A percentile compares a stretch with the other conserved stretches of the same genome.
phyloP scores from a whole-genome alignment of 768 basidiomycete genomes.

The Neoboletus subvelutipes region DNA sequence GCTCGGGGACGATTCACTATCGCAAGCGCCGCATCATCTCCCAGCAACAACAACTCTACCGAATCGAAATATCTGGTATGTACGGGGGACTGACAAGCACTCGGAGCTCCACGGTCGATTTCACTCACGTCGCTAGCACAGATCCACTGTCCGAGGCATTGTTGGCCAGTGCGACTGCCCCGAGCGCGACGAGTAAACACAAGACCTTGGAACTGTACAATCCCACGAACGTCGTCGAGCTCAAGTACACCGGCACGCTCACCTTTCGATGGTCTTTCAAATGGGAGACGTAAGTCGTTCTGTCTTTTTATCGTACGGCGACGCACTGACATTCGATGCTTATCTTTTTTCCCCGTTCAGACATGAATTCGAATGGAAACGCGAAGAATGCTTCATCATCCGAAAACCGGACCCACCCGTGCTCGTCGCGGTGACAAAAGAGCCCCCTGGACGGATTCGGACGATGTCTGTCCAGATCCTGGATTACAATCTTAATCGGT shows the following conservation, averaged over 20 bases:
- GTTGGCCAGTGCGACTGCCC: slow-evolving; percentile 66
- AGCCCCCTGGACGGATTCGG: slow-evolving; percentile 63
- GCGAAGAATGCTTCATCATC: slow-evolving; percentile 79
- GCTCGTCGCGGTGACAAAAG: slow-evolving; percentile 78
- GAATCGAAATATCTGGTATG: slow-evolving; percentile 67
- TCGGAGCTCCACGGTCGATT: neutral
- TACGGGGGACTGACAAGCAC: slow-evolving; percentile 16
- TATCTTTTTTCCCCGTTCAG: slow-evolving; percentile 35
- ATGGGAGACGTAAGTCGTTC: slow-evolving; percentile 72
- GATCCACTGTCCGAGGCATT: slow-evolving; percentile 73
- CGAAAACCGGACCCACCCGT: slow-evolving; percentile 88
- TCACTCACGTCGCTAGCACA: slow-evolving; percentile 27
- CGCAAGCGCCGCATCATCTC: slow-evolving; percentile 62
- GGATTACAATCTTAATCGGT: slow-evolving; percentile 85
- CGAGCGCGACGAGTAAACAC: slow-evolving; percentile 62
- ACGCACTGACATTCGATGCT: slow-evolving; percentile 49
- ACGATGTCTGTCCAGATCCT: slow-evolving; percentile 71
- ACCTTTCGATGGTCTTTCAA: slow-evolving; percentile 76
- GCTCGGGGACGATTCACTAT: slow-evolving; percentile 64
- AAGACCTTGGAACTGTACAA: slow-evolving; percentile 78
- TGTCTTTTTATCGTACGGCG: neutral
- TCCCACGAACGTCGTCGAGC: slow-evolving; percentile 64
- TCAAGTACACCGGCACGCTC: slow-evolving; percentile 72
- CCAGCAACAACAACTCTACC: slow-evolving; percentile 45
- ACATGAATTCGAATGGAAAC: slow-evolving; percentile 84